Conservation (phyloP, 768 basidiomycete genomes). For the Obba rivulosa region DNA sequence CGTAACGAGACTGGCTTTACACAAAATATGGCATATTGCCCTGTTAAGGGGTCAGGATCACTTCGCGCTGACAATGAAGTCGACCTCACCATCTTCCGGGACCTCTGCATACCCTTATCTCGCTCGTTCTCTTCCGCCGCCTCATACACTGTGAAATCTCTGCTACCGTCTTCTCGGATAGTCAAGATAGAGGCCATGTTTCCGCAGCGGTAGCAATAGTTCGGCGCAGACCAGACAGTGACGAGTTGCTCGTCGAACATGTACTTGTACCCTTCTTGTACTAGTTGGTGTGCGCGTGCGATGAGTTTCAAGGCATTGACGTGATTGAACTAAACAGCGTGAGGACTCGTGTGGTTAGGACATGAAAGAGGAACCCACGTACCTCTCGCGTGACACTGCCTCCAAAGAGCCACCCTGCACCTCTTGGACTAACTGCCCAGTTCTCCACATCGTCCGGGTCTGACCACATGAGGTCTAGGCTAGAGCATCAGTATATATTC, state of each 20-base stretch:
- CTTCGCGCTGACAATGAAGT: background rate
- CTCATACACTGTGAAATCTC: slow-evolving; percentile 76
- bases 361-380: slow-evolving; percentile 7
- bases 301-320: slow-evolving; percentile 84
- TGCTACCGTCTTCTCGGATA: slow-evolving; percentile 60
- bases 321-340: slow-evolving; percentile 73
- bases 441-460: slow-evolving; percentile 93
- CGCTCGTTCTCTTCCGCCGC: slow-evolving; percentile 87
- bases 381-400: slow-evolving; percentile 82
- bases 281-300: slow-evolving; percentile 94
- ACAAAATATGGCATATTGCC: slow-evolving; percentile 37
- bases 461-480: slow-evolving; percentile 97
- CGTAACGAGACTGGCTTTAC: slow-evolving; percentile 12
- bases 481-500: background rate
- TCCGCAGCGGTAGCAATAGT: slow-evolving; percentile 82
- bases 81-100: slow-evolving; percentile 59
- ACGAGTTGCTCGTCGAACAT: slow-evolving; percentile 94
- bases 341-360: background rate
- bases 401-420: slow-evolving; percentile 95
- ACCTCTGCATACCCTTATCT: slow-evolving; percentile 69
- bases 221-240: slow-evolving; percentile 91
- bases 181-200: slow-evolving; percentile 92
- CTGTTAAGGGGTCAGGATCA: slow-evolving; percentile 10
- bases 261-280: slow-evolving; percentile 93
- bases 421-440: slow-evolving; percentile 95